Conservation (phyloP, 805 yeast genomes). For the Candida gorgasii region DNA sequence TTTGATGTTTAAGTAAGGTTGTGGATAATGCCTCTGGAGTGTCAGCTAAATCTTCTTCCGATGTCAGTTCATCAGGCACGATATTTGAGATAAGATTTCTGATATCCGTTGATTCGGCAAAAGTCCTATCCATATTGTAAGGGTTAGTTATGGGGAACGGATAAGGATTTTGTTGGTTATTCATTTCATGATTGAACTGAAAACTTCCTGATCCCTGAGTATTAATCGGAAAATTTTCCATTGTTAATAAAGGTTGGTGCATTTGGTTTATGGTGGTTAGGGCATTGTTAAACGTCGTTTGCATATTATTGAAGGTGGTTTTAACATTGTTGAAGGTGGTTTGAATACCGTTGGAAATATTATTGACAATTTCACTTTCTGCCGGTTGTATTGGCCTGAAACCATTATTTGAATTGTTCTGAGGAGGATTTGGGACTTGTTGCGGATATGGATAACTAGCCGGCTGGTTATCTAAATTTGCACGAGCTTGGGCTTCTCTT, state of each 20-base stretch:
- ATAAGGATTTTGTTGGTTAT: not conserved
- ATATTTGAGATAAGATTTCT: slow-evolving; percentile 51
- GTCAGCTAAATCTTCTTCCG: slow-evolving; percentile 46
- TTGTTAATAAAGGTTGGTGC: too few species aligned
- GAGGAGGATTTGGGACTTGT: not conserved
- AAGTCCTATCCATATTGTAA: not conserved
- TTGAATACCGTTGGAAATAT: not conserved
- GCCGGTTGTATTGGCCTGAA: not conserved
- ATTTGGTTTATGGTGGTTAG: not conserved
- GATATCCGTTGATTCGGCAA: slow-evolving; percentile 6
- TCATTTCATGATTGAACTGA: not conserved
- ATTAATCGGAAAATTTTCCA: too few species aligned
- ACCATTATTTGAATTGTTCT: not conserved
- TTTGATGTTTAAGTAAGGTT: slow-evolving; percentile 70
- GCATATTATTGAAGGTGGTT: not conserved
- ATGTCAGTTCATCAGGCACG: slow-evolving; percentile 46
- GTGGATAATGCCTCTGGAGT: slow-evolving; percentile 70
- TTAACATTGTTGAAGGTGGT: not conserved
- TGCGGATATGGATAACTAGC: not conserved
- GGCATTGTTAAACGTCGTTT: slow-evolving; percentile 1
- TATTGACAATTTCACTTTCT: not conserved
- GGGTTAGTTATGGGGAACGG: not conserved
- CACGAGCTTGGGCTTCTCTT: slow-evolving; percentile 1
- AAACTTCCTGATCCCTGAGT: not conserved
- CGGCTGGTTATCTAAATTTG: not conserved